Evolutionary conservation across 306 rosid species (phyloP), one percentile per base, ranked within the genome.

Genomic region (Argentina anserina): DNA sequence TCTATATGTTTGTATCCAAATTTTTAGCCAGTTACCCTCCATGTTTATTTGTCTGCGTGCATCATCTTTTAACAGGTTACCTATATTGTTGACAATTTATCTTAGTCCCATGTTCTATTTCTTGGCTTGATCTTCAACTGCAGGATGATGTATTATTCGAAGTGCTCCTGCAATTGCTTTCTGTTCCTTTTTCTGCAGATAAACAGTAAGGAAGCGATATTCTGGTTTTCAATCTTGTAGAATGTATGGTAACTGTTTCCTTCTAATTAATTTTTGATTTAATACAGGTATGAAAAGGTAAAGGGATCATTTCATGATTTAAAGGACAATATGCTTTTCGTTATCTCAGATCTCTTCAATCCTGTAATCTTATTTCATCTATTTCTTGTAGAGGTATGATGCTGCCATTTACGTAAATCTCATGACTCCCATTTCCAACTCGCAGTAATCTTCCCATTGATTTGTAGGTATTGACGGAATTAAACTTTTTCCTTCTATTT

Each of bases 71-170:
- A 13, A 13, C 36, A 70, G 26, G 18, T 34, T 45, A 36, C 33
- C 29, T 28, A 6, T 29, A 20, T 3, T 67, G 18, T 52, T 65
- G 11, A 28, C 28, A 8, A 7, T 28, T n/a, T 46, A 39, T 70
- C n/a, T 25, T 26, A 18, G 39, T 41, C 36, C 26, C 15, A 33
- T 78, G 63, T 73, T 65, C 62, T 70, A 28, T 70, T 59, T 65
- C 34, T 52, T 41, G 66, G 31, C 28, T 53, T 40, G 49, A 49
- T 69, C 47, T 73, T 84, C 71, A 77, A 79, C 81, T 81, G 77
- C 82, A 90, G 98, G 98, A 93, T 81, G 97, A 93, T 86, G 81
- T 93, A 42, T 82, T 93, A 78, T 93, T 93, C 80, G 83, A 87
- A 81, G 89, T 93, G 75, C 88, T 93, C 60, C 76, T 93, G 88